These are phyloP conservation scores for Trichoderma hamatum DNA, from an alignment of 2,329 filamentous ascomycete species.

Conservation along the genomic window DNA sequence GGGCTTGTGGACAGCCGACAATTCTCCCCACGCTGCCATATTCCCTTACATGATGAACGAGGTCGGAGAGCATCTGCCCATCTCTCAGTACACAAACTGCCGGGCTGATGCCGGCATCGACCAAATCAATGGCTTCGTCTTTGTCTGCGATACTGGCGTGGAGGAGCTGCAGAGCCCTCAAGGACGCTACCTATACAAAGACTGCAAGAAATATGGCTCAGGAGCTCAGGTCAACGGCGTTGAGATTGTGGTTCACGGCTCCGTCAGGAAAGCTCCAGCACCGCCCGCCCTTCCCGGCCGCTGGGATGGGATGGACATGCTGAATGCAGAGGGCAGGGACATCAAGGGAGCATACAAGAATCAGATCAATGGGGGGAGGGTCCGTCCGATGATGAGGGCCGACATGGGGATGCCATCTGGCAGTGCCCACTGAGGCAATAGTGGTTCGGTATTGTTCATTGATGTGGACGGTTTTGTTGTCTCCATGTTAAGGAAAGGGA, in stretches of 20 bases:
- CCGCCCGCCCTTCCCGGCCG: slow-evolving; percentile 6
- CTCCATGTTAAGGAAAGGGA: neutral
- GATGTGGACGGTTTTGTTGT: neutral
- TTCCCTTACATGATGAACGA: slow-evolving; percentile 7
- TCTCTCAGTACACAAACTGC: slow-evolving; percentile 1
- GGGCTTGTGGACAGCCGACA: neutral
- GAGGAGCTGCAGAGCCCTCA: neutral
- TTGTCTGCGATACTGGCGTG: neutral
- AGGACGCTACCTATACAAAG: slow-evolving; percentile 5
- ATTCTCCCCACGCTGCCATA: neutral
- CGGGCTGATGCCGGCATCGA: slow-evolving; percentile 4
- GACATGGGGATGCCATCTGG: neutral
- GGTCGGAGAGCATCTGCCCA: neutral
- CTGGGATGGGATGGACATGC: slow-evolving; percentile 6
- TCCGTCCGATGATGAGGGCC: slow-evolving; percentile 12
- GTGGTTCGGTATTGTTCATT: neutral
- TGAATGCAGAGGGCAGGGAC: slow-evolving; percentile 3
- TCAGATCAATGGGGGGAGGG: slow-evolving; percentile 21
- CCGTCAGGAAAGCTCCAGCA: neutral
- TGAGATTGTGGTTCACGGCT: slow-evolving; percentile 12
- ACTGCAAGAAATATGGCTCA: slow-evolving; percentile 12
- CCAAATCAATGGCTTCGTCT: slow-evolving; percentile 22
- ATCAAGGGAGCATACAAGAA: neutral
- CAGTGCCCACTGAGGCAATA: neutral
- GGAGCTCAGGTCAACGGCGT: slow-evolving; percentile 20